Evolutionary conservation across 2,329 filamentous ascomycete species (phyloP).

Genomic region (Polytolypa hystricis): DNA sequence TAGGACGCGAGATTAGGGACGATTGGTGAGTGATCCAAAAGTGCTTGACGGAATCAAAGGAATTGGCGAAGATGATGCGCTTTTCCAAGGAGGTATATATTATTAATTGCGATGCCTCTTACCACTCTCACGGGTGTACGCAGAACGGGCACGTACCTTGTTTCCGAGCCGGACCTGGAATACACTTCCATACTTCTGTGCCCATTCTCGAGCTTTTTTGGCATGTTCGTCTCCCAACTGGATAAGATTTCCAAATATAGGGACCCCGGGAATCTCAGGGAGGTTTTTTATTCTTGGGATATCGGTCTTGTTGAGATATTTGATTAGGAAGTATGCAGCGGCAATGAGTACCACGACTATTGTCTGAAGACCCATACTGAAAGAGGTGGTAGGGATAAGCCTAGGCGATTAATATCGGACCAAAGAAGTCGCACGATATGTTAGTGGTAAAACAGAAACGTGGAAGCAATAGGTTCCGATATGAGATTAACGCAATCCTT

Average conservation of each 20-base stretch:
- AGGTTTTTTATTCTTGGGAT: slow-evolving; percentile 50
- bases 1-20: slow-evolving; percentile 64
- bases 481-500: no score
- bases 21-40: slow-evolving; percentile 74
- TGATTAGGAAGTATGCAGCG: slow-evolving; percentile 30
- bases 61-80: slow-evolving; percentile 68
- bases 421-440: no score
- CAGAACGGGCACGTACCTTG: slow-evolving; percentile 33
- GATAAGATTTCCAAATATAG: slow-evolving; percentile 52
- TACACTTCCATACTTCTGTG: slow-evolving; percentile 50
- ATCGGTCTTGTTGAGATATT: slow-evolving; percentile 42
- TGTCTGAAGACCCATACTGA: slow-evolving; percentile 10
- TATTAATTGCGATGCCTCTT: neutral
- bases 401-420: neutral
- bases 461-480: neutral
- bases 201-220: slow-evolving; percentile 44
- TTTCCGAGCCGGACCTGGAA: slow-evolving; percentile 61
- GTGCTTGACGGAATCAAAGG: slow-evolving; percentile 58
- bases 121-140: neutral
- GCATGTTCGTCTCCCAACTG: slow-evolving; percentile 50
- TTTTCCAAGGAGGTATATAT: slow-evolving; percentile 18
- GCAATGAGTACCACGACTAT: slow-evolving; percentile 22
- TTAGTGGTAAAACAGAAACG: no score
- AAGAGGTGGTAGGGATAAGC: neutral
- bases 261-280: slow-evolving; percentile 51